Conservation (phyloP, 1,284 basidiomycete genomes). For the Coniferiporia weirii region DNA sequence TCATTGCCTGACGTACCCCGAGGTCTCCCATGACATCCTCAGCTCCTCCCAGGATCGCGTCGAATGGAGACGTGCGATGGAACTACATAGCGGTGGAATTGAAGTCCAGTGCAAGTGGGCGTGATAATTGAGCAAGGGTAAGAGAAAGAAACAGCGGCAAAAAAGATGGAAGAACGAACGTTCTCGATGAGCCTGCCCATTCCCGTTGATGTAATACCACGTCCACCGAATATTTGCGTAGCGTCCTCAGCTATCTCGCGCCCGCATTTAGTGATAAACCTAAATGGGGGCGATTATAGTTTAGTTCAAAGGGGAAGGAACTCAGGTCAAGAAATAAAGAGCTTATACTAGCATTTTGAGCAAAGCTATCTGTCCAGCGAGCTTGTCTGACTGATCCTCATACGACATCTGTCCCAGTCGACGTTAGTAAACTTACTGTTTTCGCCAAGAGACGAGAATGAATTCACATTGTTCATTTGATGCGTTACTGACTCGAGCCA, state of each 20-base stretch:
- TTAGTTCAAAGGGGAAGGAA: no score
- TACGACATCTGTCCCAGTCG: constrained; percentile 59
- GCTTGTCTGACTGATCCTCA: constrained; percentile 70
- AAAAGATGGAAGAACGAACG: constrained; percentile 31
- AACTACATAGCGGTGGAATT: constrained; percentile 27
- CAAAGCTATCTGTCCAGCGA: constrained; percentile 70
- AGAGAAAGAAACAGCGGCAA: background rate
- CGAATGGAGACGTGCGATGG: constrained; percentile 36
- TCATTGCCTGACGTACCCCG: constrained; percentile 63
- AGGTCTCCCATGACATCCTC: constrained; percentile 63
- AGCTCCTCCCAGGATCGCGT: constrained; percentile 54
- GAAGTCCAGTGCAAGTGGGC: no score
- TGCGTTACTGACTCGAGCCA: constrained; percentile 89
- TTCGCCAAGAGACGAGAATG: constrained; percentile 1
- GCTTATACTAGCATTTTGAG: constrained; percentile 54
- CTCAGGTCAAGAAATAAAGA: background rate
- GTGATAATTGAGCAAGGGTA: constrained; percentile 3
- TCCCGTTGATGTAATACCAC: constrained; percentile 55
- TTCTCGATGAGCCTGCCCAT: constrained; percentile 64
- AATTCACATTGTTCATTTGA: constrained; percentile 85
- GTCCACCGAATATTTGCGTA: constrained; percentile 59
- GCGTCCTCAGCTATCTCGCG: constrained; percentile 72
- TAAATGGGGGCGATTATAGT: constrained; percentile 23
- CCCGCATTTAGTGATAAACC: constrained; percentile 61
- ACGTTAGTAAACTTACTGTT: background rate